A percentile compares a stretch with the other conserved stretches of the same genome.
Evolutionary conservation across 768 basidiomycete species (phyloP).

Genomic region (Lepiota venenata): DNA sequence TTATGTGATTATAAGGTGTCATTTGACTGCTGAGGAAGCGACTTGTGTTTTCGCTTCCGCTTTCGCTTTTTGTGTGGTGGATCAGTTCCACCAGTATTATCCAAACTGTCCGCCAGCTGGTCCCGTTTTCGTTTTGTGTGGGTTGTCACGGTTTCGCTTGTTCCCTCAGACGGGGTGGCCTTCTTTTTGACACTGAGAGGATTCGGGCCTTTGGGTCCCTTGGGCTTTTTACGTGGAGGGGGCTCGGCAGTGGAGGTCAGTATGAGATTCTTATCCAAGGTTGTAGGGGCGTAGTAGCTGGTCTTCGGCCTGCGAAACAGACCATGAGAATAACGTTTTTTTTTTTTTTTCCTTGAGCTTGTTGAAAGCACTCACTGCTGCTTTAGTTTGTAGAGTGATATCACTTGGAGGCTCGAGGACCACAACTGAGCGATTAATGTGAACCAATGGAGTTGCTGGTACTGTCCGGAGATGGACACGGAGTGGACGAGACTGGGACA

Average conservation of each 20-base stretch:
- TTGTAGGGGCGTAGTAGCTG: slow-evolving; percentile 49
- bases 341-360: background rate
- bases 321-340: background rate
- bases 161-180: slow-evolving; percentile 31
- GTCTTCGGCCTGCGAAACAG: slow-evolving; percentile 53
- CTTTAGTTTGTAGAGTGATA: slow-evolving; percentile 68
- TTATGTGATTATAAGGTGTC: background rate
- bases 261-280: slow-evolving; percentile 44
- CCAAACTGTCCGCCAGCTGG: slow-evolving; percentile 14
- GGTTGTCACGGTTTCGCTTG: slow-evolving; percentile 17
- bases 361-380: slow-evolving; percentile 37
- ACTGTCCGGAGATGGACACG: slow-evolving; percentile 66
- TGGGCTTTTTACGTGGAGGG: slow-evolving; percentile 50
- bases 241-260: slow-evolving; percentile 32
- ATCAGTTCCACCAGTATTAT: slow-evolving; percentile 1
- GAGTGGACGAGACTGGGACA: slow-evolving; percentile 76
- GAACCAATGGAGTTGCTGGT: slow-evolving; percentile 86
- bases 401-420: slow-evolving; percentile 89
- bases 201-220: slow-evolving; percentile 84
- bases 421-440: slow-evolving; percentile 90
- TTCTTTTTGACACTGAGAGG: slow-evolving; percentile 93
- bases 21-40: background rate
- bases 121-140: slow-evolving; percentile 26
- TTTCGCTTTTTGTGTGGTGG: slow-evolving; percentile 15
- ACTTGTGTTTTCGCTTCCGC: slow-evolving; percentile 19